Base-by-base conservation (phyloP, 2,329 filamentous ascomycete species). In the Tolypocladium ovalisporum region DNA sequence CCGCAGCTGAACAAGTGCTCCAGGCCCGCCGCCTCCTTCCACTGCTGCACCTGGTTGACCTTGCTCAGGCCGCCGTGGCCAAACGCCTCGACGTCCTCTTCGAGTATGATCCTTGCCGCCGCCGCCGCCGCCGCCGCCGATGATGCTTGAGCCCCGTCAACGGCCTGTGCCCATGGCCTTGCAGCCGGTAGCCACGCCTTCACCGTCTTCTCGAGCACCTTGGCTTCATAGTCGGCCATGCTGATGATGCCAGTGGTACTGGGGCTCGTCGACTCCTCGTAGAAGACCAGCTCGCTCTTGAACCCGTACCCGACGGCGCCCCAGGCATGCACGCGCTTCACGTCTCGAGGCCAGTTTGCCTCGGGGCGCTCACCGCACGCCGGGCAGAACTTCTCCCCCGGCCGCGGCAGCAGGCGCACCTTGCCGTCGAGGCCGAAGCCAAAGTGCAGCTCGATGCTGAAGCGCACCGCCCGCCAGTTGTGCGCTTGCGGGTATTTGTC, bases 401-500 rank as follows among this genome's bases (percentile, higher is more conserved):
- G 57, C 34, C 68, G 59, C 13, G 71, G 71, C 8, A 72, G 57
- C 15, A 73, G 59, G 3, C 71, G 66, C 64, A 73, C 66, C 57
- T 63, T 66, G 49, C 71, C 71, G 54, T 73, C 70, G 15, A 71
- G 66, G 15, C 70, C 71, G 58, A 73, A 71, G 2, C 69, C 71
- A 61, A 73, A 73, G 58, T 73, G 71, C 53, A 73, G 62, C 61
- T 73, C 71, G 15, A 65, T 64, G 57, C 70, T 72, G 63, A 73
- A 73, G 5, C 71, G 65, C 22, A 73, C 61, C 19, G 54, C 53
- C 52, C 65, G 66, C 71, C 71, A 73, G 44, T 69, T 65, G 37
- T 65, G 63, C 2, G 63, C 60, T n/a, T 67, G 61, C 3, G 69
- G 67, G 35, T 68, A 68, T 1, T 61, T 57, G 37, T 68, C 67